A percentile compares a stretch with the other conserved stretches of the same genome.
Conservation (phyloP, 495 filamentous ascomycete genomes). For the Talaromyces liani region DNA sequence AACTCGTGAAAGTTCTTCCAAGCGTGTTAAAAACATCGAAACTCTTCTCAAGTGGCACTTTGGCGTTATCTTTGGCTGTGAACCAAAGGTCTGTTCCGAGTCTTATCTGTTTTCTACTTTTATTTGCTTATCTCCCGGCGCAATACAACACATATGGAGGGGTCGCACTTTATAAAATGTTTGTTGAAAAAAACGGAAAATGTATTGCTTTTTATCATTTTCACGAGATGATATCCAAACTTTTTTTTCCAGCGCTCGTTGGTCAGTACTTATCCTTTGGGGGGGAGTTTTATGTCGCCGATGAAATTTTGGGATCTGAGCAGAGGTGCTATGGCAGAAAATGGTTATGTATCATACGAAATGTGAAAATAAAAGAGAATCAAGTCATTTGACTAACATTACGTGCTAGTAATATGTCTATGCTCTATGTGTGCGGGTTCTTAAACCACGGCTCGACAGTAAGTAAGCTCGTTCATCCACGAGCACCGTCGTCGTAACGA, state of each 20-base stretch:
- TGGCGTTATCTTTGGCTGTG: slow-evolving; percentile 3
- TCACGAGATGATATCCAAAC: slow-evolving; percentile 3
- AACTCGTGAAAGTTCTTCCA: background rate
- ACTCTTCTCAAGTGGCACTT: background rate
- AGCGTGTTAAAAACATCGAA: background rate
- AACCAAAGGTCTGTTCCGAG: background rate
- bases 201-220: background rate
- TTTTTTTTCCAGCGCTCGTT: background rate
- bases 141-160: slow-evolving; percentile 3
- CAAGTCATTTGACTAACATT: background rate
- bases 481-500: too few species aligned
- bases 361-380: background rate
- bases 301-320: background rate
- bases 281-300: background rate
- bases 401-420: background rate
- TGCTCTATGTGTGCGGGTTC: too few species aligned
- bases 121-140: background rate
- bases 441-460: too few species aligned
- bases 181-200: background rate
- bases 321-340: background rate
- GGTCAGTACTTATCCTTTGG: background rate
- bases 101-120: background rate
- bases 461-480: too few species aligned
- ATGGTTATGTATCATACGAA: slow-evolving; percentile 1
- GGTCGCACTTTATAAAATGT: background rate